Evolutionary conservation across 495 filamentous ascomycete genomes (phyloP), one percentile per base, ranked within the genome.

Genomic region (Annulohypoxylon bovei): DNA sequence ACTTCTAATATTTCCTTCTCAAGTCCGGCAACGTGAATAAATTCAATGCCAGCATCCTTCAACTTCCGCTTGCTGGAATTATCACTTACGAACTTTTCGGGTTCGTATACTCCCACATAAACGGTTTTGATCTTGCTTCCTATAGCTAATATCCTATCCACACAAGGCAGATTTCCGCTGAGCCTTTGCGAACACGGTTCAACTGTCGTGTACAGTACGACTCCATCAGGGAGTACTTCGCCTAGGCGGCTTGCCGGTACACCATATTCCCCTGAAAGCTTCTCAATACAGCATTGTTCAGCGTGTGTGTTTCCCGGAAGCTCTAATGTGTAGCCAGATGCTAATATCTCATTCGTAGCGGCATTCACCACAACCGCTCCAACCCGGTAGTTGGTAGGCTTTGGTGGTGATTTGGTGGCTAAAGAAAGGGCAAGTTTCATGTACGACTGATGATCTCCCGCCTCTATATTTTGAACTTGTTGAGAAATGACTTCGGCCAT

Each of bases 281-380:
- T 98, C 39, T 87, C 78, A 54, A 99, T 87, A 75, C 91, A 94
- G 82, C 89, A 93, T 82, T 99, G 93, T 73, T 99, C 95, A 4
- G 95, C 95, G 70, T 99, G 95, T 0, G 94, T 97, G 84, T 99
- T 99, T 12, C 94, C 95, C 0, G 88, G 85, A 9, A 95, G 88
- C 76, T 98, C 95, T 68, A 97, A 86, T 6, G 94, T 97, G 83
- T 94, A 98, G 54, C 95, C 94, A 1, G 92, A 94, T 1, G 92
- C 87, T 40, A 97, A 86, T 69, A 97, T 84, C 9, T 85, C 81
- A 70, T 91, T 86, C 28, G 82, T 76, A 18, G 76, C 74, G 25
- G 85, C 70, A 52, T 89, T 84, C 27, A 97, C 82, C 28, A 98
- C 81, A 46, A 97, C 73, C 6, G 95, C 95, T 62, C 95, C 95